phyloP scores from a whole-genome alignment of 106 monocot genomes.

The Acorus calamus region DNA sequence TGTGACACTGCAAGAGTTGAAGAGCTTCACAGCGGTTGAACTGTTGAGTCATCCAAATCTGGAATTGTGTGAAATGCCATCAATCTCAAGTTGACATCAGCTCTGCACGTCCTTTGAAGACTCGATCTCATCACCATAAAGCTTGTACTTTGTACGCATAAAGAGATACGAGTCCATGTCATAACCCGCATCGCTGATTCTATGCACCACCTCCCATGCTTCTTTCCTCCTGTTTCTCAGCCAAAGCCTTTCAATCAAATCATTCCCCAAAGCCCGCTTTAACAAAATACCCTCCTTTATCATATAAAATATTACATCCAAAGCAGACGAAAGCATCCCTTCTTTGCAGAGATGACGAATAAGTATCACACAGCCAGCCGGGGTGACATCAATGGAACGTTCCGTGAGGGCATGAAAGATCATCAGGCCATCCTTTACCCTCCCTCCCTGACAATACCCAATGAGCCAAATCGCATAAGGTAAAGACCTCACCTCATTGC shows the following conservation, averaged over 20 bases:
- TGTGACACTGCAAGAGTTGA: too few relatives aligned
- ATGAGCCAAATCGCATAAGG: slow-evolving; percentile 78
- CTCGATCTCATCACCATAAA: slow-evolving; percentile 2
- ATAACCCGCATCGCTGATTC: slow-evolving; percentile 60
- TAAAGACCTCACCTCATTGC: slow-evolving; percentile 12
- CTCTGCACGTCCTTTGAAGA: too few relatives aligned
- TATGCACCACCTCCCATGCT: slow-evolving; percentile 32
- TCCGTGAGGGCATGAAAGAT: slow-evolving; percentile 46
- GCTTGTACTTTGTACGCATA: slow-evolving; percentile 21
- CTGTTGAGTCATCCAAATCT: too few relatives aligned
- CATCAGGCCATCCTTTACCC: slow-evolving; percentile 36
- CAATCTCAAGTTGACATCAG: too few relatives aligned
- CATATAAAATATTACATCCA: slow-evolving; percentile 59
- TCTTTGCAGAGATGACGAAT: slow-evolving; percentile 42
- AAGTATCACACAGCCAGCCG: slow-evolving; percentile 44
- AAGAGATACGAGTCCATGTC: slow-evolving; percentile 53
- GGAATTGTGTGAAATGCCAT: too few relatives aligned
- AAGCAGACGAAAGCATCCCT: slow-evolving; percentile 30
- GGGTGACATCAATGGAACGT: slow-evolving; percentile 33
- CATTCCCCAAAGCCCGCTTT: slow-evolving; percentile 39
- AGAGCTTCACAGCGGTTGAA: too few relatives aligned
- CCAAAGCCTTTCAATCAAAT: slow-evolving; percentile 53
- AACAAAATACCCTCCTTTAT: slow-evolving; percentile 48
- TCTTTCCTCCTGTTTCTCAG: slow-evolving; percentile 27
- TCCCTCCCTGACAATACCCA: slow-evolving; percentile 51